Evolutionary conservation across 768 basidiomycete species (phyloP).

Genomic region (Chalciporus piperatus): DNA sequence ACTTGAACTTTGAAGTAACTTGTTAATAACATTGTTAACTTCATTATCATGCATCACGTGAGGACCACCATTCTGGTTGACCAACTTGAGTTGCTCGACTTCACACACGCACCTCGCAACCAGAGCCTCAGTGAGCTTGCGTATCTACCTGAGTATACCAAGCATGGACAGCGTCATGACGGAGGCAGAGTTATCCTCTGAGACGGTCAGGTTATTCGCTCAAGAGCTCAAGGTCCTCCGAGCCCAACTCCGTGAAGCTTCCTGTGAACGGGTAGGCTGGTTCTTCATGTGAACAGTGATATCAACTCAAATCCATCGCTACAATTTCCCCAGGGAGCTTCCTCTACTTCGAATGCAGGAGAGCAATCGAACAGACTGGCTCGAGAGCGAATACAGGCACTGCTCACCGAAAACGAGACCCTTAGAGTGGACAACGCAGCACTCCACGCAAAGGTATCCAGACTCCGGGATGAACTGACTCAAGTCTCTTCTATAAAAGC

Average conservation of each 20-base stretch:
- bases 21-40: no score
- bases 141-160: conserved; percentile 10
- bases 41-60: not conserved
- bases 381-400: conserved; percentile 5
- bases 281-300: not conserved
- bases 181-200: conserved; percentile 26
- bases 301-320: not conserved
- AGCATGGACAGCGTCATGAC: conserved; percentile 20
- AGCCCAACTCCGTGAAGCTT: conserved; percentile 21
- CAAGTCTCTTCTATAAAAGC: conserved; percentile 14
- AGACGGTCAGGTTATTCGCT: conserved; percentile 24
- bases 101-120: no score
- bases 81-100: no score
- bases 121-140: no score
- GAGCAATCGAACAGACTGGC: not conserved
- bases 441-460: conserved; percentile 14
- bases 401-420: conserved; percentile 14
- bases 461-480: conserved; percentile 11
- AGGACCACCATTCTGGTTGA: not conserved
- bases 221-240: conserved; percentile 25
- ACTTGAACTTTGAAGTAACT: no score
- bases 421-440: conserved; percentile 20
- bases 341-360: conserved; percentile 1
- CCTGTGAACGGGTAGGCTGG: conserved; percentile 15
- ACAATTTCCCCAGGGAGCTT: conserved; percentile 8